Base-by-base conservation (phyloP, 208 protist species). In the Crithidia brevicula region DNA sequence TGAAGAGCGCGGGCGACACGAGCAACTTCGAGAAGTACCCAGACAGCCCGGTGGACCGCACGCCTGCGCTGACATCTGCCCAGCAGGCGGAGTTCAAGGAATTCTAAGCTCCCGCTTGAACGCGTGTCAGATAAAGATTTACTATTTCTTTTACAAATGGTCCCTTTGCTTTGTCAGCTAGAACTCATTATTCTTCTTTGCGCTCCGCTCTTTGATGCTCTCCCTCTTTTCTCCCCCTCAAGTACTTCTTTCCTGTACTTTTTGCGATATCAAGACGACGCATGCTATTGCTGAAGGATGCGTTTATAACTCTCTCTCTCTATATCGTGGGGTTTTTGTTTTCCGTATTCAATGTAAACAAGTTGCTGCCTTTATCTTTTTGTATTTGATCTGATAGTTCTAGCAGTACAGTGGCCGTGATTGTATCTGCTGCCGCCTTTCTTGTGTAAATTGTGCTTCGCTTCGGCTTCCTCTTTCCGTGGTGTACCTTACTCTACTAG, bases 11-110 rank as follows among this genome's bases (percentile, higher is more conserved):
- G n/a, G 91, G 86, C 42, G 91, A 96, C 64, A 92, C 88, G 59
- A 93, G 88, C 72, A 93, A 96, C 78, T 96, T 96, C 72, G 91
- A 94, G 73, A 74, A 81, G 63, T 94, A 93, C 74, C 86, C 91
- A 49, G 88, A 96, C 45, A 93, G 85, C 58, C 74, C 78, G 7
- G 86, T 91, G 33, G 86, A 93, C 74, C 82, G 83, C 33, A 63
- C 50, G 4, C 59, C 73, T 8, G 71, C 75, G 33, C 69, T 95
- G 43, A 92, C 86, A 9, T 22, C 86, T 7, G 85, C 88, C 4
- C 92, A 97, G 65, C 92, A 97, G 72, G 82, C 83, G 0, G 85
- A 93, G 75, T 97, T 97, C 62, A 81, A 80, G 72, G 74, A 54
- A 20, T 94, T 94, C 65, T 94, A 81, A 8, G 60, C 38, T 11